Percentiles rank a stretch among this genome's conserved stretches.
These are phyloP conservation scores for Verticillium dahliae DNA, from an alignment of 2,329 filamentous ascomycete genomes.

Conservation along the genomic window DNA sequence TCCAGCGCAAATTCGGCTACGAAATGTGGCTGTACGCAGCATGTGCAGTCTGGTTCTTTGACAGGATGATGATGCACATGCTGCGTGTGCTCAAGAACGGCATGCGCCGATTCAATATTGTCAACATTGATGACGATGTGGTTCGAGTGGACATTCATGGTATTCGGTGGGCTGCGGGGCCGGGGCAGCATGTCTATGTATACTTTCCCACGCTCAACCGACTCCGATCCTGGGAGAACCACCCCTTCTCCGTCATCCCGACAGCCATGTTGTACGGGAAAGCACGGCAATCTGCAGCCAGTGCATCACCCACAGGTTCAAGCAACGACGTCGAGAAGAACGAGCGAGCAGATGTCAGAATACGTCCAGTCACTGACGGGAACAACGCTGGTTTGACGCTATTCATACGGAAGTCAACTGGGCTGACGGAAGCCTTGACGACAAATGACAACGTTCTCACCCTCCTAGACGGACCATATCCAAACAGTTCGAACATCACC, in stretches of 20 bases:
- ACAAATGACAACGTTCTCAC: constrained; percentile 19
- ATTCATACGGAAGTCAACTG: constrained; percentile 25
- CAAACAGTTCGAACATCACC: constrained; percentile 16
- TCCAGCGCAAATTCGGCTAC: constrained; percentile 30
- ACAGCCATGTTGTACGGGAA: constrained; percentile 14
- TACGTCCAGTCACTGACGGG: not conserved
- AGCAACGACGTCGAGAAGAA: not conserved
- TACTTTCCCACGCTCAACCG: constrained; percentile 41
- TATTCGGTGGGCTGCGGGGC: constrained; percentile 22
- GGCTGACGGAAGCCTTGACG: constrained; percentile 25
- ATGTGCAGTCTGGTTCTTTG: constrained; percentile 26
- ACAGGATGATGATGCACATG: constrained; percentile 33
- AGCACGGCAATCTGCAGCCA: not conserved
- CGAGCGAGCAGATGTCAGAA: not conserved
- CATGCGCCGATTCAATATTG: constrained; percentile 26
- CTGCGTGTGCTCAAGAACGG: constrained; percentile 29
- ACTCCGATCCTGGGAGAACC: constrained; percentile 42
- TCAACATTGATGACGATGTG: constrained; percentile 21
- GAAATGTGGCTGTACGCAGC: constrained; percentile 32
- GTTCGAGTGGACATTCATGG: constrained; percentile 35
- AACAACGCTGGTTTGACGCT: constrained; percentile 22
- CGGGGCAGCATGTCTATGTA: constrained; percentile 32
- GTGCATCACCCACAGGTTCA: not conserved
- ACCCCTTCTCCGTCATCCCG: constrained; percentile 41
- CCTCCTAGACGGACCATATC: constrained; percentile 33